phyloP scores from a whole-genome alignment of 2,329 filamentous ascomycete species.

The Fusarium sulawesiense region DNA sequence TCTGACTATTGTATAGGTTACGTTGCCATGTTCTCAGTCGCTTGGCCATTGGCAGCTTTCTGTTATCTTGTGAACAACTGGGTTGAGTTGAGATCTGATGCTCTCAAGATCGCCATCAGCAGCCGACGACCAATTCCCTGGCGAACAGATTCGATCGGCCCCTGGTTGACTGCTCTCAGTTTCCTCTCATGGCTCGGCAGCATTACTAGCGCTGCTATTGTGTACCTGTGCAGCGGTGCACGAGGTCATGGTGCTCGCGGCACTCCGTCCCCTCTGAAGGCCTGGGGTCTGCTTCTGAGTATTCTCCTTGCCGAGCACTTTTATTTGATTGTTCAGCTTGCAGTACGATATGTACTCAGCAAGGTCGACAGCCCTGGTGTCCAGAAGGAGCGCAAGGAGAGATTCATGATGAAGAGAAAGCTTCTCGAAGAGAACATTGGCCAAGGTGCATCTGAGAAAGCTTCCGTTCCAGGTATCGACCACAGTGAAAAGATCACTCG shows the following conservation, averaged over 20 bases:
- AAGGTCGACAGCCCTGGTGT: conserved; percentile 88
- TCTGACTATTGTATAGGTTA: conserved; percentile 68
- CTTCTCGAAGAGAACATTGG: conserved; percentile 80
- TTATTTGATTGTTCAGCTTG: conserved; percentile 81
- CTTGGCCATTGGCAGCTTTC: conserved; percentile 92
- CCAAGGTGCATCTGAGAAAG: conserved; percentile 63
- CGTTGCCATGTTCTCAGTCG: conserved; percentile 87
- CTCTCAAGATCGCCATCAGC: conserved; percentile 91
- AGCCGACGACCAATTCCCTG: conserved; percentile 90
- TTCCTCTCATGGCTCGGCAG: conserved; percentile 96
- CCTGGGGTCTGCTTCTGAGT: conserved; percentile 82
- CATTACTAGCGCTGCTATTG: conserved; percentile 85
- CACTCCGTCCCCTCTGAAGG: conserved; percentile 75
- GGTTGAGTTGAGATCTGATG: conserved; percentile 92
- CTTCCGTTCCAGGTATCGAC: conserved; percentile 59
- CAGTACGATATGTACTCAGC: conserved; percentile 76
- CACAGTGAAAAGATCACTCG: conserved; percentile 73
- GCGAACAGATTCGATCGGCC: conserved; percentile 92
- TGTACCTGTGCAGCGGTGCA: conserved; percentile 86
- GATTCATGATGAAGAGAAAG: conserved; percentile 82
- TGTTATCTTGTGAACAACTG: conserved; percentile 96
- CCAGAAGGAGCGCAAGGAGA: conserved; percentile 84
- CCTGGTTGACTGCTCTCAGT: conserved; percentile 85
- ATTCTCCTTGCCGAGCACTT: conserved; percentile 90
- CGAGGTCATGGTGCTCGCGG: conserved; percentile 71